Base-by-base conservation (phyloP, 1,139 yeast species). In the Hyphopichia khmerensis region DNA sequence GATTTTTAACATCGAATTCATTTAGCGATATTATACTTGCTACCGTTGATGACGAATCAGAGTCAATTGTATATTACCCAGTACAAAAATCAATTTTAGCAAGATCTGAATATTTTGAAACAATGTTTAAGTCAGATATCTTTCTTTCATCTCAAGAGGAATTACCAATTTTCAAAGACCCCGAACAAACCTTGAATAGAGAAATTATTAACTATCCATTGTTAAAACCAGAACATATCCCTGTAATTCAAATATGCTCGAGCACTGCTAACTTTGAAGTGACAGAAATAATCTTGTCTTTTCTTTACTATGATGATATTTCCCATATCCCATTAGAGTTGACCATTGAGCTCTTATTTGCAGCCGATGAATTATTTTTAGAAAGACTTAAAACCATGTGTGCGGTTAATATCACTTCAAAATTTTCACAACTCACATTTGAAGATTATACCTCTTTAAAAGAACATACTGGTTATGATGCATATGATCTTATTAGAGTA, bases 341-440 rank as follows among this genome's bases (percentile, higher is more conserved):
- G 36, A 78, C 86, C 0, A 57, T 83, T 26, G 89, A 82, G 38
- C 70, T 82, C 3, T 58, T 87, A 5, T 65, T 69, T 43, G 70
- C 80, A 3, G 87, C 89, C 0, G 89, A 86, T 53, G 75, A 80
- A 44, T 59, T 87, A 33, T 60, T 83, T 35, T 65, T 82, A 29
- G 90, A 84, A 24, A 64, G 84, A 40, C 67, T 87, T 43, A 86
- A 85, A 58, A 74, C 82, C 1, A 67, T 82, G 65, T 84, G 89
- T 39, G 83, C 89, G 0, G 78, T 83, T 3, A 65, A 75, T 2
- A 68, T 86, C 34, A 76, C 86, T 0, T 72, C 77, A 40, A 62
- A 42, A 36, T 66, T 62, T 43, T 43, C 47, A 36, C 50, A 43
- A 40, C 55, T 61, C 27, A 48, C 54, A 8, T 52, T 51, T 39